Conservation (phyloP, 768 basidiomycete genomes). For the Termitomyces sp. region DNA sequence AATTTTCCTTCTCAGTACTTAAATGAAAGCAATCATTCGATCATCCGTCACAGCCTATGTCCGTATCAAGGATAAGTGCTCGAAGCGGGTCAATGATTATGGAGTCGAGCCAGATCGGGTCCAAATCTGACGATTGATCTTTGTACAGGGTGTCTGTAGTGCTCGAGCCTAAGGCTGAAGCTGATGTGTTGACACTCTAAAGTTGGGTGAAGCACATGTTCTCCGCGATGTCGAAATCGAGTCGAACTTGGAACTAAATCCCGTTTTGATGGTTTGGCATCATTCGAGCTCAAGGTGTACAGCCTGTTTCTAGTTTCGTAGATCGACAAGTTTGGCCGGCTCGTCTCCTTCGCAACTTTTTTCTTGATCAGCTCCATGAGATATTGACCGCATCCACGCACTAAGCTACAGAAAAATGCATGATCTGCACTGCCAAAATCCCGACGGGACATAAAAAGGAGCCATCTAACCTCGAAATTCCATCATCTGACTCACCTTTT, state of each 20-base stretch:
- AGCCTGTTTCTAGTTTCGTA: slow-evolving; percentile 22
- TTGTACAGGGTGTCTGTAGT: background rate
- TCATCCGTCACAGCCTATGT: background rate
- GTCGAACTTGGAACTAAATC: background rate
- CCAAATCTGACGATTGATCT: background rate
- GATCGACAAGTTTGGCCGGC: slow-evolving; percentile 12
- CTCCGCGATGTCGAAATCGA: background rate
- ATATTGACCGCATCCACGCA: slow-evolving; percentile 19
- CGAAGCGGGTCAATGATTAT: background rate
- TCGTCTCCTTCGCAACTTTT: slow-evolving; percentile 18
- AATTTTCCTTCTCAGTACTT: no score
- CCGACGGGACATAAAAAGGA: slow-evolving; percentile 36
- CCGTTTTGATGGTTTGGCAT: slow-evolving; percentile 7
- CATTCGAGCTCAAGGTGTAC: slow-evolving; percentile 16
- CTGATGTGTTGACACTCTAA: background rate
- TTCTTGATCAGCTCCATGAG: slow-evolving; percentile 15
- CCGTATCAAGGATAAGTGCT: no score
- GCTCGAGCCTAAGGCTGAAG: background rate
- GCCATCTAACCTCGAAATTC: slow-evolving; percentile 23
- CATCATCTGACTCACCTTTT: slow-evolving; percentile 29
- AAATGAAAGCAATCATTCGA: background rate
- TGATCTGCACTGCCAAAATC: slow-evolving; percentile 41
- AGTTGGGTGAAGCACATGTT: background rate
- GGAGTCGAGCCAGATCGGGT: background rate
- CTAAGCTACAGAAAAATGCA: slow-evolving; percentile 13